These are phyloP conservation scores for Cylindrodendrum hubeiense DNA, from an alignment of 2,329 filamentous ascomycete species.

Conservation along the genomic window DNA sequence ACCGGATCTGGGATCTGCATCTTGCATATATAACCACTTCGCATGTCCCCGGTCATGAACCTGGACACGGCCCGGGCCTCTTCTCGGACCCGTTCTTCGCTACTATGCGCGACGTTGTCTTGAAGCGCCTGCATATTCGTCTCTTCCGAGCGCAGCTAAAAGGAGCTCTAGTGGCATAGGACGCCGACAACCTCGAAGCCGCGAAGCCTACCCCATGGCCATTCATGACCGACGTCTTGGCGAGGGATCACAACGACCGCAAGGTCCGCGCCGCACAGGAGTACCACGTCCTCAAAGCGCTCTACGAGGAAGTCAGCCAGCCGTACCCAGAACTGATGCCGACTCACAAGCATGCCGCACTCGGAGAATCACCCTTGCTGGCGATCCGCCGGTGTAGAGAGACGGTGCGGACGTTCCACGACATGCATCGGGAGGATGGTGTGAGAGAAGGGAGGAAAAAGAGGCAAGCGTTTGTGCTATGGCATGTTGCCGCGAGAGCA, in stretches of 20 bases:
- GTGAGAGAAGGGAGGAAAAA: conserved; percentile 5
- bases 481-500: conserved; percentile 33
- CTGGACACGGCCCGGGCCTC: conserved; percentile 15
- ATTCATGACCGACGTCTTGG: conserved; percentile 30
- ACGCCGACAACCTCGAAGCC: conserved; percentile 33
- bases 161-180: conserved; percentile 34
- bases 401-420: conserved; percentile 27
- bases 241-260: conserved; percentile 29
- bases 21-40: conserved; percentile 30
- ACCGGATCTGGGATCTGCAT: conserved; percentile 36
- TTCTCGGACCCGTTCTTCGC: conserved; percentile 23
- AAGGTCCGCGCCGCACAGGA: conserved; percentile 26
- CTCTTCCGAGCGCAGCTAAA: conserved; percentile 31
- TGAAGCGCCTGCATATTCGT: conserved; percentile 29
- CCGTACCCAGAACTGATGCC: conserved; percentile 9
- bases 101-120: conserved; percentile 21
- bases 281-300: conserved; percentile 17
- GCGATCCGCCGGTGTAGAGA: conserved; percentile 29
- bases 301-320: conserved; percentile 27
- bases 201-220: conserved; percentile 3
- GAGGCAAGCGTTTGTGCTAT: conserved; percentile 30
- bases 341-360: conserved; percentile 14
- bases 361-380: conserved; percentile 11
- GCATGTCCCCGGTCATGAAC: conserved; percentile 22
- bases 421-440: neutral